Evolutionary conservation across 805 yeast species (phyloP).

Genomic region (Candida morakotiae): DNA sequence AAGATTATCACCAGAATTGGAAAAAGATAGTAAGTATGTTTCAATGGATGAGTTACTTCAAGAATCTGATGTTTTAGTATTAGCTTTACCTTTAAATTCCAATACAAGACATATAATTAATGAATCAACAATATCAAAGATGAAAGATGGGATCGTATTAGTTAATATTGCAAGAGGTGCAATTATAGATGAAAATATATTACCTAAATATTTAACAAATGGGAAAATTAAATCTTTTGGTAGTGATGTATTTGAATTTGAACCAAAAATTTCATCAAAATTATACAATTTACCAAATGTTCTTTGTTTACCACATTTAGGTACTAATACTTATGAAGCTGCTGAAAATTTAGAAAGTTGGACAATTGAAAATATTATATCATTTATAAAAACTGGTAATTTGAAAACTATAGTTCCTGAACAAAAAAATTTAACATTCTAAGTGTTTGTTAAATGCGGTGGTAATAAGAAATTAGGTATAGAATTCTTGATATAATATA

Average conservation of each 20-base stretch:
- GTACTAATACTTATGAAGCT: constrained; percentile 75
- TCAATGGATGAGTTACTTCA: constrained; percentile 62
- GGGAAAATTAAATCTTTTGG: constrained; percentile 73
- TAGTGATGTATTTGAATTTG: constrained; percentile 71
- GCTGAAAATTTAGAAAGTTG: constrained; percentile 75
- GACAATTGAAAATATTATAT: constrained; percentile 63
- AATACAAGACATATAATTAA: constrained; percentile 68
- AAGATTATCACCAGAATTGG: constrained; percentile 55
- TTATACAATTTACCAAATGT: constrained; percentile 60
- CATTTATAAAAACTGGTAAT: constrained; percentile 60
- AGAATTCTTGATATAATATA: constrained; percentile 85
- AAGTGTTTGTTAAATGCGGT: constrained; percentile 65
- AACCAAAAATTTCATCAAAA: constrained; percentile 65
- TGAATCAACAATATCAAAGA: constrained; percentile 53
- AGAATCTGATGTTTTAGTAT: constrained; percentile 63
- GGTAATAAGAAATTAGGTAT: constrained; percentile 93
- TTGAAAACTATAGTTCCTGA: constrained; percentile 83
- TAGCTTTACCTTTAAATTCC: constrained; percentile 76
- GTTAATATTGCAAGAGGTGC: constrained; percentile 91
- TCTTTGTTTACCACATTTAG: constrained; percentile 84
- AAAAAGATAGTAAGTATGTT: constrained; percentile 66
- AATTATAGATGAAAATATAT: constrained; percentile 61
- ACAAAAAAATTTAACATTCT: constrained; percentile 30
- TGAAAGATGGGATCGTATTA: constrained; percentile 75
- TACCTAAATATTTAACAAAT: constrained; percentile 49